Evolutionary conservation across 345 rosid species (phyloP).

Genomic region (Camelina neglecta): DNA sequence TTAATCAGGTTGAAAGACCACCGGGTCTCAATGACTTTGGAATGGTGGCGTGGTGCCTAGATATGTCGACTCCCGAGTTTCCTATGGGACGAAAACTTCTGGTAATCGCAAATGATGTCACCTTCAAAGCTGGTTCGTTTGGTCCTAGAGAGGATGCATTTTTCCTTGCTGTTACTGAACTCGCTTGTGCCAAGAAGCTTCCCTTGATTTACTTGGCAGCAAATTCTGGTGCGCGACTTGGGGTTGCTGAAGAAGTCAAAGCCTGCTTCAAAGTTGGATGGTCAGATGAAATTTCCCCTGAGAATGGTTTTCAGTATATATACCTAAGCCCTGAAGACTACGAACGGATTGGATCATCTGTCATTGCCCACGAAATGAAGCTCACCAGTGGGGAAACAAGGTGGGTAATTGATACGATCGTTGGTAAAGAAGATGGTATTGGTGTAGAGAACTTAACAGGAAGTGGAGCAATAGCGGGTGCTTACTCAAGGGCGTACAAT

Average conservation of each 20-base stretch:
- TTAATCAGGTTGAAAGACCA: constrained; percentile 61
- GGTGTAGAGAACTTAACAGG: constrained; percentile 97
- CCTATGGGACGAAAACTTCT: constrained; percentile 89
- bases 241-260: constrained; percentile 96
- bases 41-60: constrained; percentile 98
- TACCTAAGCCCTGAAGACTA: constrained; percentile 85
- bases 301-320: constrained; percentile 89
- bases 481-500: constrained; percentile 93
- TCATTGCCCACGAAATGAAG: constrained; percentile 87
- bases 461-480: constrained; percentile 99
- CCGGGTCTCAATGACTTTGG: constrained; percentile 90
- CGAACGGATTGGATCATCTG: constrained; percentile 70
- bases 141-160: constrained; percentile 99
- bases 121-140: constrained; percentile 97
- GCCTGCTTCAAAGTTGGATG: constrained; percentile 90
- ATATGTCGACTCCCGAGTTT: constrained; percentile 90
- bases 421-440: constrained; percentile 96
- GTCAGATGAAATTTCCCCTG: constrained; percentile 87
- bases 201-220: constrained; percentile 98
- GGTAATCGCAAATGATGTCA: constrained; percentile 88
- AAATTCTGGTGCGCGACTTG: constrained; percentile 98
- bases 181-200: constrained; percentile 86
- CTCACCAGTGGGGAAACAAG: constrained; percentile 75
- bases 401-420: constrained; percentile 93
- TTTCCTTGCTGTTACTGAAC: constrained; percentile 90